Evolutionary conservation across 2,329 filamentous ascomycete genomes (phyloP), one percentile per base, ranked within the genome.

Genomic region (Waltergamsia citrina): DNA sequence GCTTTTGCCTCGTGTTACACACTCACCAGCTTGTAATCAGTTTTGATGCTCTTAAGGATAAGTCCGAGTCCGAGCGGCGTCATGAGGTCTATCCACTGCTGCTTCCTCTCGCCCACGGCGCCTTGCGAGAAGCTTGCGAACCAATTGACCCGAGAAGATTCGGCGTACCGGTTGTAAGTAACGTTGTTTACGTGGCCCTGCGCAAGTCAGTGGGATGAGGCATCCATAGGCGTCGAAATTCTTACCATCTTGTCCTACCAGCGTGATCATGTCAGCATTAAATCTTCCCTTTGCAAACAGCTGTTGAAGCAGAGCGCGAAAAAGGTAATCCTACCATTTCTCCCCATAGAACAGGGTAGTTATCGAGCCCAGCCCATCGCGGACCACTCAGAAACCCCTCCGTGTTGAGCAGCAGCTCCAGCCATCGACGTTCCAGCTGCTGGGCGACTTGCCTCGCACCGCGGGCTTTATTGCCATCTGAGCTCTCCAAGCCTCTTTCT

Each of bases 1-100:
- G 12, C 18, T 30, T 30, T 9, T 16, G 10, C 14, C 15, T 15
- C 27, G 19, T 9, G n/a, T 8, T 26, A 8, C n/a, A 22, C 16
- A 67, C 80, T 43, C 52, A 92, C 85, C 60, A 93, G 87, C 61
- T 94, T 94, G 58, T 82, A 94, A 44, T 93, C 81, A 1, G 83
- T 79, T 46, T 72, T 81, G 44, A 94, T 86, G 45, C 78, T 85
- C 46, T 77, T 73, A 49, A 94, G 58, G 38, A 94, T 92, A 36
- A 94, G 53, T 0, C 88, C 87, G 14, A 78, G 63, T 1, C 71
- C 70, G 17, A 61, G 69, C 0, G 81, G 76, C 11, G 71, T 78
- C 62, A 83, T 74, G 26, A 94, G 61, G 31, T 81, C 70, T 11
- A 60, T 56, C 86, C 87, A 94, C 40, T 73, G 62, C 27, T 63